A percentile compares a stretch with the other conserved stretches of the same genome.
Evolutionary conservation across 148 eudicot genomes (phyloP).

Genomic region (Rhododendron molle): DNA sequence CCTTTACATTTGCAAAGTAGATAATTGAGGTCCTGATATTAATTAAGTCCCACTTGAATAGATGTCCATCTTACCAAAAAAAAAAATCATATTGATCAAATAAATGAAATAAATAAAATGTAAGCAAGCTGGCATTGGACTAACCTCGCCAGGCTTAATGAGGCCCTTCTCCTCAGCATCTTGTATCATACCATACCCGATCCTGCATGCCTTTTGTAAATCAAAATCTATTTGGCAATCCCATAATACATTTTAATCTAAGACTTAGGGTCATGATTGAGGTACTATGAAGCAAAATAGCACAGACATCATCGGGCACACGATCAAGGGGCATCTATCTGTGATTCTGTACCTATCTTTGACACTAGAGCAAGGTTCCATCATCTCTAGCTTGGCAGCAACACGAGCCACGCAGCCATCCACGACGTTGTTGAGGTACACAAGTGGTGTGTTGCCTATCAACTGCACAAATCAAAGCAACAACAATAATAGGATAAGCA

Average conservation of each 20-base stretch:
- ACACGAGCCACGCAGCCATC: conserved; percentile 74
- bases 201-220: conserved; percentile 32
- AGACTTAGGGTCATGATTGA: not conserved
- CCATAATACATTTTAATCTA: not conserved
- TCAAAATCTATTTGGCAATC: not conserved
- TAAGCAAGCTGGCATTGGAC: not conserved
- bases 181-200: conserved; percentile 65
- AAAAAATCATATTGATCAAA: not conserved
- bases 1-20: not conserved
- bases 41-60: not conserved
- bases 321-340: not conserved
- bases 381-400: conserved; percentile 75
- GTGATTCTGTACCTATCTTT: conserved; percentile 29
- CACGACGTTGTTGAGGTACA: conserved; percentile 61
- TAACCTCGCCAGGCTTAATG: conserved; percentile 75
- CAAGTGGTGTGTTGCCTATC: conserved; percentile 73
- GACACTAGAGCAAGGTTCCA: conserved; percentile 87
- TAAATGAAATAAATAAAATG: not conserved
- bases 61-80: not conserved
- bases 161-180: conserved; percentile 88
- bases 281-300: not conserved
- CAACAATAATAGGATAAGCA: not conserved
- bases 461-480: conserved; percentile 34
- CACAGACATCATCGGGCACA: not conserved
- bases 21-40: not conserved